Base-by-base conservation (phyloP, 805 yeast species). In the Clavispora vitiphila region DNA sequence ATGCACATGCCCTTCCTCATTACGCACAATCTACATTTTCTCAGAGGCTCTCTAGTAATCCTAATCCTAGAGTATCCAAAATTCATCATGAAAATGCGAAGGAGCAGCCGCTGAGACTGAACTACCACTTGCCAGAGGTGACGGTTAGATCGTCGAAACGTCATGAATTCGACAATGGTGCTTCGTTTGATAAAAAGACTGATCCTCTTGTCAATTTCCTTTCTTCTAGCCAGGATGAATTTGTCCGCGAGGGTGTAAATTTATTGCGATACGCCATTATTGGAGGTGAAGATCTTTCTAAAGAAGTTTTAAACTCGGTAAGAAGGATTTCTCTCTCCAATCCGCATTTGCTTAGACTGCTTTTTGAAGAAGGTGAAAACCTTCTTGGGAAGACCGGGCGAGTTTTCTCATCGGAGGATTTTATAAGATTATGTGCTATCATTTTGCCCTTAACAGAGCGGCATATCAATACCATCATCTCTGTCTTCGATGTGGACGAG, bases 171-270 rank as follows among this genome's bases (percentile, higher is more conserved):
- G 37, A 34, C 6, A 14, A 24, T 11, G 25, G 16, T n/a, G 27
- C 34, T 10, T 18, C 42, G 2, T 58, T 55, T 47, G 58, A 56
- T 35, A 49, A 50, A 24, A 57, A 54, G 22, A 47, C 45, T 4
- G 74, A 69, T 39, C 69, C 71, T 5, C 65, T 69, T 9, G 40
- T 67, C 20, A 60, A 59, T 40, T 66, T 64, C 37, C 49, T 68
- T 27, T 54, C 64, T 4, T 69, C 74, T 1, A 44, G 57, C 16
- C 60, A 61, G 29, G 48, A 55, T 2, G 60, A 55, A 7, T 49
- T 61, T 35, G 51, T 62, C 7, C 43, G 40, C 1, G 73, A 69
- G 46, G 76, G 74, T 4, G 51, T 71, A 4, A 55, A 56, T 31
- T 48, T 69, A 20, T 54, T 71, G 32, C 63, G 62, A 34, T 64